phyloP scores from a whole-genome alignment of 2,329 filamentous ascomycete species.

The Ploettnerulaceae sp. region DNA sequence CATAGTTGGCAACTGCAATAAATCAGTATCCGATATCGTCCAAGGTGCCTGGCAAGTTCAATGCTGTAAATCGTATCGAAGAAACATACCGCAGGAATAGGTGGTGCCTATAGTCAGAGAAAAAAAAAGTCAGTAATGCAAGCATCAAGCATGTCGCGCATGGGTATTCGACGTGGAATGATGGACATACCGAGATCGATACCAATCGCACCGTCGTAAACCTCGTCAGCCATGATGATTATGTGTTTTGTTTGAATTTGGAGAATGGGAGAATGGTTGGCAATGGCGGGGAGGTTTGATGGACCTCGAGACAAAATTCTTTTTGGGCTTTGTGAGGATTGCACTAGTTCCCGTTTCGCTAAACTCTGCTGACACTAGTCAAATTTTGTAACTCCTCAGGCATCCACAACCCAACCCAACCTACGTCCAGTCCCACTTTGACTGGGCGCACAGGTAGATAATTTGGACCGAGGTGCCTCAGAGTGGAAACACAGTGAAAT shows the following conservation, averaged over 20 bases:
- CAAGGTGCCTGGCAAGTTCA: not conserved
- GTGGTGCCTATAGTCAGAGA: slow-evolving; percentile 77
- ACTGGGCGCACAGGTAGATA: not conserved
- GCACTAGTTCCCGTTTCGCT: slow-evolving; percentile 7
- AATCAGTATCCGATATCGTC: slow-evolving; percentile 19
- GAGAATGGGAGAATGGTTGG: slow-evolving; percentile 15
- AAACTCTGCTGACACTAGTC: slow-evolving; percentile 1
- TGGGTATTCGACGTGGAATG: not conserved
- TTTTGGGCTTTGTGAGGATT: not conserved
- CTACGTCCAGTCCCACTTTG: not conserved
- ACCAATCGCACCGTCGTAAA: slow-evolving; percentile 99
- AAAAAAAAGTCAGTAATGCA: slow-evolving; percentile 29
- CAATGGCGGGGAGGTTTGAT: slow-evolving; percentile 16
- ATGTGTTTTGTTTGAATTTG: slow-evolving; percentile 15
- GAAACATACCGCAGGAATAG: slow-evolving; percentile 73
- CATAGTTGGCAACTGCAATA: slow-evolving; percentile 80
- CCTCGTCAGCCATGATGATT: slow-evolving; percentile 86
- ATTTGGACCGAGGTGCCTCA: no score
- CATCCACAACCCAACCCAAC: not conserved
- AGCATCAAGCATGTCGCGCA: not conserved
- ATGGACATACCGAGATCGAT: slow-evolving; percentile 88
- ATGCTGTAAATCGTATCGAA: slow-evolving; percentile 3
- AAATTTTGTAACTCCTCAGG: not conserved
- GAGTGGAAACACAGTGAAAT: no score
- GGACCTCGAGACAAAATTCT: slow-evolving; percentile 8